Base-by-base conservation (phyloP, 805 yeast species). In the Schwanniomyces vanrijiae region DNA sequence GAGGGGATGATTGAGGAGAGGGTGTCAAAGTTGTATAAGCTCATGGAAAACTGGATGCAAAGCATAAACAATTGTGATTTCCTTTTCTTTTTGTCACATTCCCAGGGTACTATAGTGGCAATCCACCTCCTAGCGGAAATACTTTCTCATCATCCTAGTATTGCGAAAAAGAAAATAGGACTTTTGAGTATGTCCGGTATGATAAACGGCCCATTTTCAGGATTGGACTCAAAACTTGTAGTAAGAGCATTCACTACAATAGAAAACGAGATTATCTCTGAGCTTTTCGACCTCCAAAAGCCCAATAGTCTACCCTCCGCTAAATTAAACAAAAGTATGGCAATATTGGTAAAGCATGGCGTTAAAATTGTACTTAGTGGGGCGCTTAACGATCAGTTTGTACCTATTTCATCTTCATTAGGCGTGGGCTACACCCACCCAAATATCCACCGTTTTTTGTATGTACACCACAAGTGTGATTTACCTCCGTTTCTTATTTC, bases 291-390 rank as follows among this genome's bases (percentile, higher is more conserved):
- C 18, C 52, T 64, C 10, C 69, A 60, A 47, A 57, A 60, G 29
- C 58, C 61, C 2, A 52, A 48, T 14, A 55, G 58, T 19, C 35
- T 46, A 3, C 40, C 46, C 14, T 55, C 66, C 10, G 40, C 51
- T 9, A 51, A 49, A 37, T 44, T 70, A 29, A 46, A 45, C 18
- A 48, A 50, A 7, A 50, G 62, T 22, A 50, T 69, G 47, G 40
- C 49, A 20, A 44, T 39, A 5, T 52, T 71, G 31, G 46, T 62
- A 19, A 34, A 43, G 3, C 19, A 47, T 14, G 65, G 69, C 45
- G 73, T 67, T 25, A 73, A 72, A 45, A 51, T 73, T 6, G 64
- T 74, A 2, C 56, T 71, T 24, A 54, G 62, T 13, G 77, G 69
- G 3, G 48, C 68, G 7, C 49, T 61, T 3, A 57, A 60, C 39